Conservation (phyloP, 2,329 filamentous ascomycete genomes). For the Ascochyta koolunga region DNA sequence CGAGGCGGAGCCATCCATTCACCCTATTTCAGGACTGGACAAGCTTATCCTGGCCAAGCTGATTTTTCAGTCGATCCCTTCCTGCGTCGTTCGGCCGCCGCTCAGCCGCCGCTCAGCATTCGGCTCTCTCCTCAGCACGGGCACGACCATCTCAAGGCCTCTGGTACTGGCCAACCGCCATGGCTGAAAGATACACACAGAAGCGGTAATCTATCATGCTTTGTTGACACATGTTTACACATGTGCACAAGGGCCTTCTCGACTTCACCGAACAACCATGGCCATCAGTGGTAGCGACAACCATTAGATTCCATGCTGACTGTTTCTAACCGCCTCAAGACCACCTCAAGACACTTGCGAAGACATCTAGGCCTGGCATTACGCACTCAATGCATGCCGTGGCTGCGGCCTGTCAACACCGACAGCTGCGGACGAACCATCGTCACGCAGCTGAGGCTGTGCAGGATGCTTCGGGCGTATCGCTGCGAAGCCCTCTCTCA, state of each 20-base stretch:
- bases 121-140: background rate
- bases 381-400: constrained; percentile 22
- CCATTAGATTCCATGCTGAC: background rate
- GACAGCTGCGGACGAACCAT: constrained; percentile 20
- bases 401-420: constrained; percentile 16
- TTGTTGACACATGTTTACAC: background rate
- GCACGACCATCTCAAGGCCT: background rate
- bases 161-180: too few relatives aligned
- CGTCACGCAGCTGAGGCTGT: constrained; percentile 14
- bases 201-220: constrained; percentile 9
- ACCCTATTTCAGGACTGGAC: constrained; percentile 22
- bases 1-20: constrained; percentile 19
- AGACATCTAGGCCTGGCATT: constrained; percentile 20
- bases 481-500: background rate
- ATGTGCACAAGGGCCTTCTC: background rate
- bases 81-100: constrained; percentile 11
- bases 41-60: constrained; percentile 16
- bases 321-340: background rate
- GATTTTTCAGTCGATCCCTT: constrained; percentile 11
- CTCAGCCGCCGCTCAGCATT: constrained; percentile 8
- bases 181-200: constrained; percentile 2
- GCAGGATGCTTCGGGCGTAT: constrained; percentile 3
- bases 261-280: background rate
- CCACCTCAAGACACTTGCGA: constrained; percentile 7
- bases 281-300: background rate